A percentile compares a stretch with the other conserved stretches of the same genome.
phyloP scores from a whole-genome alignment of 208 protist species.

The Endotrypanum monterogeii region DNA sequence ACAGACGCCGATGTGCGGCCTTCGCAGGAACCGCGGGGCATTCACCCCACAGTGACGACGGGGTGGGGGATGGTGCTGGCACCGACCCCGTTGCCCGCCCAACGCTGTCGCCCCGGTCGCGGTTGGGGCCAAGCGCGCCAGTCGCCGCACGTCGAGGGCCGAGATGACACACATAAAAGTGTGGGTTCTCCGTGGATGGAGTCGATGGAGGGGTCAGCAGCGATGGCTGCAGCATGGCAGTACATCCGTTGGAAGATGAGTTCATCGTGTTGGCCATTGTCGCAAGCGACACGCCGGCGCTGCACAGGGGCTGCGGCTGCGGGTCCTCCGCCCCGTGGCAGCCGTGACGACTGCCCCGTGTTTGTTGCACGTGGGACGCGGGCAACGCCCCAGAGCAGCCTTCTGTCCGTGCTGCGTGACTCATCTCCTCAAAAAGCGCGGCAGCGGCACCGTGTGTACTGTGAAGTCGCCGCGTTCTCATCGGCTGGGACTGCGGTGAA shows the following conservation, averaged over 20 bases:
- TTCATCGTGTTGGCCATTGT: neutral
- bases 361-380: neutral
- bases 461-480: neutral
- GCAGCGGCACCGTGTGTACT: slow-evolving; percentile 7
- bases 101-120: neutral
- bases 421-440: slow-evolving; percentile 15
- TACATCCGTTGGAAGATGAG: neutral
- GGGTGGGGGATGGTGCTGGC: neutral
- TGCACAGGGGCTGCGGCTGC: neutral
- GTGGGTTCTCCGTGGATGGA: neutral
- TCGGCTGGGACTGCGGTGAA: neutral
- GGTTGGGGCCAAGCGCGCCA: neutral
- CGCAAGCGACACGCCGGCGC: neutral
- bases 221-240: neutral
- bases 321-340: neutral
- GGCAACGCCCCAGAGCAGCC: neutral
- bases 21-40: neutral
- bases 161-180: slow-evolving; percentile 5
- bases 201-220: neutral
- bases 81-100: neutral
- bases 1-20: neutral
- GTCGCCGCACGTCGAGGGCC: neutral
- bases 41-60: neutral
- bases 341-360: neutral
- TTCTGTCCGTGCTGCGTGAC: slow-evolving; percentile 1